A percentile compares a stretch with the other conserved stretches of the same genome.
phyloP scores from a whole-genome alignment of 345 rosid genomes.

The Arabidopsis arenosa region DNA sequence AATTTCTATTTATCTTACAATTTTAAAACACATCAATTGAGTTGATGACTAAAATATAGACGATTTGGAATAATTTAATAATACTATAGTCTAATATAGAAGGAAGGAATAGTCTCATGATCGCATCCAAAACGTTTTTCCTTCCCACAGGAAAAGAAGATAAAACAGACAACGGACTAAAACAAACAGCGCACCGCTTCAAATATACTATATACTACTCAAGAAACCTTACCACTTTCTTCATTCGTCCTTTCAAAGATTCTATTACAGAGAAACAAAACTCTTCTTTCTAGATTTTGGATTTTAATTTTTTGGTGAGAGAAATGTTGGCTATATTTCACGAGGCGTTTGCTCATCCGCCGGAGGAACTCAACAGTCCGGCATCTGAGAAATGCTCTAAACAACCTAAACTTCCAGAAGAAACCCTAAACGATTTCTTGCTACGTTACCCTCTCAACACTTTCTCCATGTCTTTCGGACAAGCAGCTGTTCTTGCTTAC shows the following conservation, averaged over 20 bases:
- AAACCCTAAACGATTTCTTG: constrained; percentile 66
- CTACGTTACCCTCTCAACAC: constrained; percentile 63
- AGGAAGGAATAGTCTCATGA: background rate
- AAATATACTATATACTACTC: background rate
- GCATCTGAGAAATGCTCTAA: constrained; percentile 56
- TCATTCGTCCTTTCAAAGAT: constrained; percentile 9
- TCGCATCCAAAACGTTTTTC: constrained; percentile 31
- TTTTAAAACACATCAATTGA: too few relatives aligned
- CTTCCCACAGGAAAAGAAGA: constrained; percentile 38
- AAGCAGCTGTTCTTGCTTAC: constrained; percentile 73
- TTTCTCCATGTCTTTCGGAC: constrained; percentile 71
- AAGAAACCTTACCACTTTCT: constrained; percentile 13
- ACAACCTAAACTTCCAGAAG: constrained; percentile 68
- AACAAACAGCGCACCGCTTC: constrained; percentile 35
- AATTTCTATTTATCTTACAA: too few relatives aligned
- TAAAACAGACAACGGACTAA: constrained; percentile 32
- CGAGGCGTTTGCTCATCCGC: constrained; percentile 79
- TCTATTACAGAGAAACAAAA: constrained; percentile 4
- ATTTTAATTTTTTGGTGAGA: background rate
- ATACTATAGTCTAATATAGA: background rate
- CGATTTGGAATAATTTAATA: too few relatives aligned
- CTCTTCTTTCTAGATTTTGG: background rate
- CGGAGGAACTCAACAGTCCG: constrained; percentile 94
- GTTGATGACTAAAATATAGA: too few relatives aligned
- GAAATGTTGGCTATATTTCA: constrained; percentile 79